Base-by-base conservation (phyloP, 345 rosid genomes). In the Gossypium thurberi region DNA sequence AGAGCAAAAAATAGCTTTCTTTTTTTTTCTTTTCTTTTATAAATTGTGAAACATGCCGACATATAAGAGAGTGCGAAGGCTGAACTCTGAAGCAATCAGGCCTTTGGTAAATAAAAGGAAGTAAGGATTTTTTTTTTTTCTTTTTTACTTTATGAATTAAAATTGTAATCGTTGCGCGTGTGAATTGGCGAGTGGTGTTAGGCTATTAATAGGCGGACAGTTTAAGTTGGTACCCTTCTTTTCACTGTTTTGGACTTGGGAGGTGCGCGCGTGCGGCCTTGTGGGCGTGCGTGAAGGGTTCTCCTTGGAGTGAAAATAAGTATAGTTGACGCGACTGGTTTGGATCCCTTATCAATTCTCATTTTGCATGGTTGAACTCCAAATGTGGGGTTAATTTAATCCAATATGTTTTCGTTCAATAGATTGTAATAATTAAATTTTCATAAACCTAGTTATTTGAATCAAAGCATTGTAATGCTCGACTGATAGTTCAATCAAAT, bases 1-100 rank as follows among this genome's bases (percentile, higher is more conserved):
- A 80, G 79, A 81, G 82, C 79, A 60, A 75, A 82, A 83, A 82
- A 80, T 77, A 78, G 88, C 78, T 86, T 83, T 81, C 84, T 65
- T 82, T 65, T 72, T 74, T 75, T 73, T 57, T 66, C 73, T 73
- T 71, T 85, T 43, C 81, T 67, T 58, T 83, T 23, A 58, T 58
- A 58, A 58, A 23, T 58, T 25, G 17, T 11, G 63, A 58, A 58
- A 58, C 63, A 25, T 58, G 90, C 93, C 95, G 92, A 93, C 98
- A 87, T 84, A 79, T 82, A 85, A 84, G 83, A 57, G 84, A 82
- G 28, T 20, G 28, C 21, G 26, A 56, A 20, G 60, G 13, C 28
- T 21, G 60, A 56, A 56, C 60, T 20, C 81, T 76, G 75, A 79
- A 74, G 75, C 77, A 70, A 75, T 62, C 83, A 79, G 78, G 67